Base-by-base conservation (phyloP, 495 filamentous ascomycete genomes). In the Xylaria nigripes region DNA sequence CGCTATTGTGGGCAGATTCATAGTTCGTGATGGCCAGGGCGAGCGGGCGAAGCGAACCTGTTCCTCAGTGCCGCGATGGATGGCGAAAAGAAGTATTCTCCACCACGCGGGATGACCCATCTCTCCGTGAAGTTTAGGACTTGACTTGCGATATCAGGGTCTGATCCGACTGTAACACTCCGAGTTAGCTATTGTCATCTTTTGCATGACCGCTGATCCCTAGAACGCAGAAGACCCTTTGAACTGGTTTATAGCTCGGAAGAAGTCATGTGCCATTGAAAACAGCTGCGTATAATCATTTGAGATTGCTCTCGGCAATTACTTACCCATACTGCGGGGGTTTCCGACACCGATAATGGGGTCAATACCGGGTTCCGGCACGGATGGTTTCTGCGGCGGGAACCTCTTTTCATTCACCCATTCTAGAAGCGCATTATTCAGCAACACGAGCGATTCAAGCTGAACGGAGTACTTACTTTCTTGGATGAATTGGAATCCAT, bases 51-150 rank as follows among this genome's bases (percentile, higher is more conserved):
- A 27, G 34, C 18, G 68, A 52, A 54, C 23, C 18, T 53, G 18
- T 2, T 43, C 23, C 48, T 62, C 13, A 68, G 57, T 2, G 60
- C 50, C 15, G 62, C 22, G 24, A 68, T 61, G 3, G 64, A 67
- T 1, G 70, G 70, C 27, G 61, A 60, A 45, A 73, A 70, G 60
- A 73, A 72, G 23, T 73, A 73, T 43, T 73, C 70, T 29, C 70
- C 70, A 24, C 70, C 70, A 25, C 57, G 61, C 0, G 56, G 56
- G 40, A 61, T 49, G 18, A 72, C 69, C 60, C 69, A 69, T 44
- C 56, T 43, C 8, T 23, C 16, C 19, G 38, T 21, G 38, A 45
- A 51, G 9, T 61, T 42, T 9, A 48, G 51, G 1, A 44, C 36
- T 38, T 45, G 4, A 1, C 7, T 36, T 24, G 19, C 4, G 6